Base-by-base conservation (phyloP, 2,329 filamentous ascomycete genomes). In the Bipolaris oryzae region DNA sequence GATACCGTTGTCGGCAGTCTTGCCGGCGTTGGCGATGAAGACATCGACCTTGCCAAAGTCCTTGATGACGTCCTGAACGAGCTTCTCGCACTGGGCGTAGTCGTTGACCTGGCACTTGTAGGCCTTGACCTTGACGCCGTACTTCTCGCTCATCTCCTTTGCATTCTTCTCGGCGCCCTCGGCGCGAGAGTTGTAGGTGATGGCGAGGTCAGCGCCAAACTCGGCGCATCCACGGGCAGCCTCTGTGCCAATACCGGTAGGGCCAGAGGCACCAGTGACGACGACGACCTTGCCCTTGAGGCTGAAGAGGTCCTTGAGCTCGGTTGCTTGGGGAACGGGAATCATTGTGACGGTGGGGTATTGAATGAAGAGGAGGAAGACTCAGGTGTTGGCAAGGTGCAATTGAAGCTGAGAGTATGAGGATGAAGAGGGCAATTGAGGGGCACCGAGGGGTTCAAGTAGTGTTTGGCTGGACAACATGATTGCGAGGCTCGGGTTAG, bases 21-120 rank as follows among this genome's bases (percentile, higher is more conserved):
- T 84, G 54, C 89, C 89, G 18, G 89, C 88, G 75, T 89, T 89
- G 76, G 86, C 86, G 63, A 89, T 84, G 77, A 88, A 87, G 67
- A 82, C 84, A 69, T 89, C 86, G 69, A 89, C 83, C 77, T 87
- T 83, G 76, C 86, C 86, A 66, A 92, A 93, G 71, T 93, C 90
- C 64, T 80, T 79, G 72, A 88, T 79, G 50, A 88, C 85, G 41
- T 85, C 79, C 61, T 80, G 75, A 67, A 88, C 84, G 53, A 87
- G 77, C 74, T 81, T 76, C 72, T 84, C 76, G 55, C 85, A 84
- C 67, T 79, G 80, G 56, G 81, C 79, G 78, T 83, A 87, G 76
- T 80, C 78, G 72, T 81, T 79, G 62, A 88, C 81, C 70, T 86
- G 78, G 77, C 81, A 83, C 79, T 89, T 87, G 84, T 89, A 89